A percentile compares a stretch with the other conserved stretches of the same genome.
Conservation (phyloP, 495 filamentous ascomycete genomes). For the Trichoderma orchidacearum region DNA sequence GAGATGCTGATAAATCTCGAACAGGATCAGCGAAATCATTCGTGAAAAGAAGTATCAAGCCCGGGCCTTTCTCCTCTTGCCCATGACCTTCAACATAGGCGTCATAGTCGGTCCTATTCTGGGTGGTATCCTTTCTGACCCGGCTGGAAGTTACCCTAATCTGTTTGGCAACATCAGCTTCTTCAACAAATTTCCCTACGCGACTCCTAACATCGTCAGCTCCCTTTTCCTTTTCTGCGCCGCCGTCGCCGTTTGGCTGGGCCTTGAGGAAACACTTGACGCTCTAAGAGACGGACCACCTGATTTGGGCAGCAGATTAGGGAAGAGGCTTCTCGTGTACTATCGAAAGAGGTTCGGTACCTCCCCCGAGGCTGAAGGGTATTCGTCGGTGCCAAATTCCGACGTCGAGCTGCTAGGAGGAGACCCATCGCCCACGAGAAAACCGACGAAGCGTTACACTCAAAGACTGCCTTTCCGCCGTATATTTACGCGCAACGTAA, state of each 20-base stretch:
- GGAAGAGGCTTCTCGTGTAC: constrained; percentile 11
- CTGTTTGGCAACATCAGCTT: constrained; percentile 57
- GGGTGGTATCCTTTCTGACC: constrained; percentile 64
- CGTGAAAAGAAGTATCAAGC: constrained; percentile 48
- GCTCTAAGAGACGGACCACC: constrained; percentile 22
- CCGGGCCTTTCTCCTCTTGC: constrained; percentile 53
- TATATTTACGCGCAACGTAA: constrained; percentile 70
- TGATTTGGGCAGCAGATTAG: constrained; percentile 33
- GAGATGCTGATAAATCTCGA: neutral
- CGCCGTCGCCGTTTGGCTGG: constrained; percentile 42
- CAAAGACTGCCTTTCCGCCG: constrained; percentile 48
- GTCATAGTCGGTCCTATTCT: constrained; percentile 64
- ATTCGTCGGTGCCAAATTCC: constrained; percentile 7
- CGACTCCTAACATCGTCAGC: constrained; percentile 62
- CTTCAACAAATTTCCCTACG: constrained; percentile 58
- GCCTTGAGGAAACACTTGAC: constrained; percentile 56
- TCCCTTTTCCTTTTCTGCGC: constrained; percentile 48
- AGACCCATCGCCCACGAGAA: neutral
- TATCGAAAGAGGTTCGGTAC: constrained; percentile 10
- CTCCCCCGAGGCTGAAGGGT: neutral
- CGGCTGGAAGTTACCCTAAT: constrained; percentile 51
- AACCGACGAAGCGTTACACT: constrained; percentile 17
- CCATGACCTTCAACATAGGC: constrained; percentile 68
- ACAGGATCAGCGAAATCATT: constrained; percentile 61
- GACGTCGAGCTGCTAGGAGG: neutral